Percentiles rank a stretch among this genome's conserved stretches.
phyloP scores from a whole-genome alignment of 805 yeast species.

The Teunomyces kruisii region DNA sequence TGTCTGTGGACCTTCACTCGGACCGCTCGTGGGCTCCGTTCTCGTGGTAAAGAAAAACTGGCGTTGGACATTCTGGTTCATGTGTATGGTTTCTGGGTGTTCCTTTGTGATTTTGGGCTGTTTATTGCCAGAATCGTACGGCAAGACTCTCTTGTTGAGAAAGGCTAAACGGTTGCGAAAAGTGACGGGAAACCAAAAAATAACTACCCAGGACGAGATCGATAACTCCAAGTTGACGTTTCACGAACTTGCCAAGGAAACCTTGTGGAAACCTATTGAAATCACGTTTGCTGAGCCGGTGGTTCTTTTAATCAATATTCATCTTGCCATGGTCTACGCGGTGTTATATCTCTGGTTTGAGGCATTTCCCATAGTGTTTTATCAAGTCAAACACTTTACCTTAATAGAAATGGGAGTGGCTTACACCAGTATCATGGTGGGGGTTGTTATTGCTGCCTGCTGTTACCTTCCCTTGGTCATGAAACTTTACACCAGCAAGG shows the following conservation, averaged over 20 bases:
- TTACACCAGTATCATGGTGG: constrained; percentile 47
- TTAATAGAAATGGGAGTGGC: constrained; percentile 49
- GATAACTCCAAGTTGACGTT: constrained; percentile 22
- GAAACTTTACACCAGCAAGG: too few relatives aligned
- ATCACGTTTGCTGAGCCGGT: constrained; percentile 54
- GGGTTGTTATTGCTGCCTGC: constrained; percentile 27
- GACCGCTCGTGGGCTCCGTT: constrained; percentile 57
- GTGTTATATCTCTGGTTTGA: constrained; percentile 57
- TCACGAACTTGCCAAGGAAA: constrained; percentile 23
- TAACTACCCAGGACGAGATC: constrained; percentile 40
- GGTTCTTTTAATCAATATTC: constrained; percentile 49
- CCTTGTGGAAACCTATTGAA: constrained; percentile 49
- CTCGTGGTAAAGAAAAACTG: constrained; percentile 44
- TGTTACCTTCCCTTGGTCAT: constrained; percentile 9
- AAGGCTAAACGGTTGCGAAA: constrained; percentile 49
- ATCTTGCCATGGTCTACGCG: constrained; percentile 53
- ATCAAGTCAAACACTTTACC: constrained; percentile 45
- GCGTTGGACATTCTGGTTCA: constrained; percentile 57
- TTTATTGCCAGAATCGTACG: constrained; percentile 50
- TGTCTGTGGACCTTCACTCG: constrained; percentile 55
- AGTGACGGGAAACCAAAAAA: constrained; percentile 47
- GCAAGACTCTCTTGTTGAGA: constrained; percentile 44
- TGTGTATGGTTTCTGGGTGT: constrained; percentile 41
- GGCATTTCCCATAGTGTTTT: constrained; percentile 57
- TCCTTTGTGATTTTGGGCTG: constrained; percentile 32